Base-by-base conservation (phyloP, 306 rosid genomes). In the Senna tora region DNA sequence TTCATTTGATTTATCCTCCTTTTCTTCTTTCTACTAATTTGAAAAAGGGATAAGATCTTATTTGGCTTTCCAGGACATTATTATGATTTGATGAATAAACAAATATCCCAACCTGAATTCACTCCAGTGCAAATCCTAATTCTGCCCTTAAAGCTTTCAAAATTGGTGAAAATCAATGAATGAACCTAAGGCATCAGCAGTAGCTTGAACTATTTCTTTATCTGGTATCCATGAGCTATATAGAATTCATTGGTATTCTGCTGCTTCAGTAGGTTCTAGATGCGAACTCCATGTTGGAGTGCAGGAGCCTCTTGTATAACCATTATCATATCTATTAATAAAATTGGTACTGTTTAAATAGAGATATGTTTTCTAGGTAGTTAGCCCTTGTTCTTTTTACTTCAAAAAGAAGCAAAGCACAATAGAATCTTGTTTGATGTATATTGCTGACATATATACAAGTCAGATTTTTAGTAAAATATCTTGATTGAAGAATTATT, bases 251-350 rank as follows among this genome's bases (percentile, higher is more conserved):
- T 42, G 55, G 49, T 19, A 47, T 8, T 75, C 55, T 71, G 39
- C 54, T 75, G 49, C 77, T 39, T 32, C 65, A 20, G 46, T n/a
- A 34, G 65, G 42, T 59, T 72, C 69, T 71, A 52, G 50, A 76
- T 43, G 56, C 43, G 47, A 66, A 41, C 55, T 61, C 16, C 63
- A 25, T 67, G 42, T 21, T 66, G 47, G 49, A 66, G 42, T 71
- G 59, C 52, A 8, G 46, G 71, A 75, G 20, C 49, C 43, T 55
- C 54, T 25, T 54, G 56, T 51, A 33, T 61, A 13, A 61, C 45
- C 28, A 14, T 38, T 17, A 5, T 41, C 80, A 4, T 64, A 71
- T 53, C 43, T 63, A 13, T 61, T 62, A 46, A 53, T 25, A 67
- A 62, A 74, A 47, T 46, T 63, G 59, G 28, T 38, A 13, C 21